Evolutionary conservation across 768 basidiomycete species (phyloP).

Genomic region (Rhizopogon vinicolor): DNA sequence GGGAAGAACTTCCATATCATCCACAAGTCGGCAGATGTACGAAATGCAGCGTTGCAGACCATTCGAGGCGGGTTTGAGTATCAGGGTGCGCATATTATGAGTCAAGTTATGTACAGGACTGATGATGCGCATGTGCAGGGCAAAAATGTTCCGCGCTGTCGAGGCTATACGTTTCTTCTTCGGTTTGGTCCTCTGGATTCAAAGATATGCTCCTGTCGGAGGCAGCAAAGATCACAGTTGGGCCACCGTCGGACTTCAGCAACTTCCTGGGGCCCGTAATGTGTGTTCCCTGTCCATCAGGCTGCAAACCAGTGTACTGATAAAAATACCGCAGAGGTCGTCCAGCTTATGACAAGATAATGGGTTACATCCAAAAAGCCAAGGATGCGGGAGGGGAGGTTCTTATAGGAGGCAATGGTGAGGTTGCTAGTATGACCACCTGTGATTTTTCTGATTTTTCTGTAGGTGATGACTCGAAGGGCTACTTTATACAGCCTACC

Average conservation of each 20-base stretch:
- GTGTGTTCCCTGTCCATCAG: conserved; percentile 35
- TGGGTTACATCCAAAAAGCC: conserved; percentile 79
- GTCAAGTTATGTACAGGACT: not conserved
- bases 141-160: conserved; percentile 98
- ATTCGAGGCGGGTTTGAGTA: conserved; percentile 94
- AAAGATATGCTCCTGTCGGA: conserved; percentile 73
- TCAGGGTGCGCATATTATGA: conserved; percentile 52
- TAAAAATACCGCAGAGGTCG: conserved; percentile 48
- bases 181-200: conserved; percentile 84
- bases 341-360: conserved; percentile 86
- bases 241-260: conserved; percentile 64
- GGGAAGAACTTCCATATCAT: conserved; percentile 99
- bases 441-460: not conserved
- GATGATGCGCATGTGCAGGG: conserved; percentile 34
- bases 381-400: conserved; percentile 88
- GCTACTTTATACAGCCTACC: conserved; percentile 93
- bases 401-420: conserved; percentile 79
- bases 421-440: conserved; percentile 11
- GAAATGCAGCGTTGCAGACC: conserved; percentile 85
- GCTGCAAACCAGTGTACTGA: not conserved
- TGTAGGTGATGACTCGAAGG: conserved; percentile 81
- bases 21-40: conserved; percentile 81
- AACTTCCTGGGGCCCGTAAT: conserved; percentile 98
- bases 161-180: conserved; percentile 83
- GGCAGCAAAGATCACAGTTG: conserved; percentile 82